Conservation (phyloP, 1,284 basidiomycete species). For the Puccinia coronata region DNA sequence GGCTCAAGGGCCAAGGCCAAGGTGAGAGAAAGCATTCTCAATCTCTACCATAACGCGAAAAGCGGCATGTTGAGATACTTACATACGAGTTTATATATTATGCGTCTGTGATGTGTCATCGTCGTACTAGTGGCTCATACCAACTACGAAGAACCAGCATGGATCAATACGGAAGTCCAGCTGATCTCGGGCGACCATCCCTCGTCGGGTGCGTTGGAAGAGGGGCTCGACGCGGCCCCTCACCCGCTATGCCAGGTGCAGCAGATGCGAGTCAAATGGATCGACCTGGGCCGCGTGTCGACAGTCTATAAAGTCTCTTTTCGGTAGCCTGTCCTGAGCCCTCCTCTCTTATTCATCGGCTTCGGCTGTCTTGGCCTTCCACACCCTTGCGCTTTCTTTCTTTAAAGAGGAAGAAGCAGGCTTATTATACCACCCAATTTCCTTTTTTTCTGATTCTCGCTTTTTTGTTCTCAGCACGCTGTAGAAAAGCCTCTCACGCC, state of each 20-base stretch:
- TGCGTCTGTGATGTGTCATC: too few species aligned
- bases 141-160: constrained; percentile 25
- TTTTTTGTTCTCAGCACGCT: too few species aligned
- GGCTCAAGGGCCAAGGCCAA: constrained; percentile 27
- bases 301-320: constrained; percentile 3
- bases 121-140: constrained; percentile 12
- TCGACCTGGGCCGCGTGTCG: constrained; percentile 1
- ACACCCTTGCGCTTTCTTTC: too few species aligned
- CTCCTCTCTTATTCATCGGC: too few species aligned
- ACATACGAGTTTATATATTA: not conserved
- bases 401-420: too few species aligned
- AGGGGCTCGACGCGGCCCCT: not conserved
- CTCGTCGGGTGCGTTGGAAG: too few species aligned
- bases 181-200: not conserved
- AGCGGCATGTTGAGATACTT: not conserved
- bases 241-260: not conserved
- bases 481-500: too few species aligned
- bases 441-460: too few species aligned
- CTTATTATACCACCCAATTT: too few species aligned
- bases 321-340: not conserved
- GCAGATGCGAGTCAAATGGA: constrained; percentile 22
- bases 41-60: not conserved
- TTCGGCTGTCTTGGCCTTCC: too few species aligned
- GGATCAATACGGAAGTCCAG: constrained; percentile 17
- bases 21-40: constrained; percentile 8